Conservation (phyloP, 495 filamentous ascomycete species). For the Aspergillus nanangensis region DNA sequence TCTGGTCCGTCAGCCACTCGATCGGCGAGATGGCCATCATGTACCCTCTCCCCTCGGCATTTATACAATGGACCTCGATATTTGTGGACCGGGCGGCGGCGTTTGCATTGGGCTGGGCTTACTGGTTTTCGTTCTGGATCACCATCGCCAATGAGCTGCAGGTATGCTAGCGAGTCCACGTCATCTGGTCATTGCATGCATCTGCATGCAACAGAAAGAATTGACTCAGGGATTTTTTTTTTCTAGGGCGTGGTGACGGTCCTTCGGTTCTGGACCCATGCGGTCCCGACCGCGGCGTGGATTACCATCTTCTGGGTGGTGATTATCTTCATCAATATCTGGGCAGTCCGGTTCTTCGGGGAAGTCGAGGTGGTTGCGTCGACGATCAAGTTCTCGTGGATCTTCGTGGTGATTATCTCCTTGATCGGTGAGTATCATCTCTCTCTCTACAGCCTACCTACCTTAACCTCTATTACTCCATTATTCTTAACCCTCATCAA, state of each 20-base stretch:
- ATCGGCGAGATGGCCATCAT: constrained; percentile 44
- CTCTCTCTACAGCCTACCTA: constrained; percentile 7
- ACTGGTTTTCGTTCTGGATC: constrained; percentile 40
- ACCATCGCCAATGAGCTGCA: constrained; percentile 44
- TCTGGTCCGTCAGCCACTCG: constrained; percentile 33
- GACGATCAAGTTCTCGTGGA: constrained; percentile 45
- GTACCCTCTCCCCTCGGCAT: constrained; percentile 53
- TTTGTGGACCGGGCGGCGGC: constrained; percentile 45
- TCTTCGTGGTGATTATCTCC: constrained; percentile 40
- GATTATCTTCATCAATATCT: constrained; percentile 39
- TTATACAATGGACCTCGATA: constrained; percentile 40
- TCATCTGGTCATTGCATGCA: background rate
- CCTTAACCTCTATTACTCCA: no score
- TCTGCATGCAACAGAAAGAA: no score
- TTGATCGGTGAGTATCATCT: constrained; percentile 9
- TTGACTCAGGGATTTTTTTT: background rate
- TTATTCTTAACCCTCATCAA: no score
- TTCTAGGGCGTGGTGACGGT: constrained; percentile 49
- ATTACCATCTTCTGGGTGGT: constrained; percentile 42
- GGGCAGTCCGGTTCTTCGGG: constrained; percentile 47
- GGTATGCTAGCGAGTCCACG: constrained; percentile 5
- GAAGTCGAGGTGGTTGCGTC: constrained; percentile 50
- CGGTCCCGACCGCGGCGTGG: constrained; percentile 41
- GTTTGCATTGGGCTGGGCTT: constrained; percentile 50
- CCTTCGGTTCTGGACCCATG: constrained; percentile 50